A percentile compares a stretch with the other conserved stretches of the same genome.
Conservation (phyloP, 1,139 yeast genomes). For the Kodamaea fungicola region DNA sequence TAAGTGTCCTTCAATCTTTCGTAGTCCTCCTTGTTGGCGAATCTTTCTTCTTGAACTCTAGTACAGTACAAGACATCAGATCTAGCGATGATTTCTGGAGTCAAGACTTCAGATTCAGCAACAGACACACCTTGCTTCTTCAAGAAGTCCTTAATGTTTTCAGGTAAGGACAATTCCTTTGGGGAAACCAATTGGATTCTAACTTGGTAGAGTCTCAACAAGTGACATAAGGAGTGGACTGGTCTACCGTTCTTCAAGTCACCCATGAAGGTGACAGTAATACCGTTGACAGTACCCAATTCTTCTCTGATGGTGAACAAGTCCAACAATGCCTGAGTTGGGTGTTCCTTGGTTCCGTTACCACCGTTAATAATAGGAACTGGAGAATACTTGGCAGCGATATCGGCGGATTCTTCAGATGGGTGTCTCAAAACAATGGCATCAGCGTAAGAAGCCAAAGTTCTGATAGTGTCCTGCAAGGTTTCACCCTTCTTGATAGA, state of each 20-base stretch:
- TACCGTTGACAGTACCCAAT: conserved; percentile 96
- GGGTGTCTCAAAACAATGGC: conserved; percentile 98
- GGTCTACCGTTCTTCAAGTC: conserved; percentile 98
- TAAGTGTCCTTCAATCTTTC: conserved; percentile 87
- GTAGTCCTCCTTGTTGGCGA: conserved; percentile 70
- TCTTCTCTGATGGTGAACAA: conserved; percentile 98
- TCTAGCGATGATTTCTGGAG: conserved; percentile 78
- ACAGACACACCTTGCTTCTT: conserved; percentile 63
- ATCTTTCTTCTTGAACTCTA: conserved; percentile 97
- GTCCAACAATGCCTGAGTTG: conserved; percentile 97
- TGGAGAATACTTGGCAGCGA: conserved; percentile 95
- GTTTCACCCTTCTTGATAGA: conserved; percentile 98
- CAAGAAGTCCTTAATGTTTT: conserved; percentile 63
- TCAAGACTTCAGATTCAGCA: conserved; percentile 69
- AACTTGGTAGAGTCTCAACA: conserved; percentile 89
- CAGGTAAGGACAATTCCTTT: conserved; percentile 80
- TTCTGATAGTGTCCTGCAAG: conserved; percentile 91
- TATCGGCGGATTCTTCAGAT: conserved; percentile 82
- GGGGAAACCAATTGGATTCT: conserved; percentile 92
- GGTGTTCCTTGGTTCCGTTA: conserved; percentile 96
- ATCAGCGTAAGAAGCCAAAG: conserved; percentile 93
- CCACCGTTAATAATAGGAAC: conserved; percentile 98
- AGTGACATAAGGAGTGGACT: conserved; percentile 91
- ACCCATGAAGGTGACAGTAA: conserved; percentile 98
- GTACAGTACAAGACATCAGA: conserved; percentile 98